Evolutionary conservation across 2,329 filamentous ascomycete species (phyloP), one percentile per base, ranked within the genome.

Genomic region (Stachybotrys elegans): DNA sequence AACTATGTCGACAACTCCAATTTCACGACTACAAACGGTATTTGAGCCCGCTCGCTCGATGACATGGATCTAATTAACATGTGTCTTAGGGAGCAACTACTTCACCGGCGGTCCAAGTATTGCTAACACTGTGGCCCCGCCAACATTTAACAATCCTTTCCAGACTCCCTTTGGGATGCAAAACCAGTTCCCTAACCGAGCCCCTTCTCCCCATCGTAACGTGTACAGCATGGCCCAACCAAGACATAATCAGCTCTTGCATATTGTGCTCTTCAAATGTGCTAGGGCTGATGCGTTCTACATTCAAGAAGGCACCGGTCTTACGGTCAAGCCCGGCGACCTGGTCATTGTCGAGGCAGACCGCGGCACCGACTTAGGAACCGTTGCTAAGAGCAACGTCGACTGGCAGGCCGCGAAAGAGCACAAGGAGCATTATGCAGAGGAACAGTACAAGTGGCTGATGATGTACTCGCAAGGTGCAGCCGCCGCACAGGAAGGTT

Each of bases 301-400:
- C 65, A 89, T 96, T 25, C 91, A 95, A 63, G 91, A 96, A 62
- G 91, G 92, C 48, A 97, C 91, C 6, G 93, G 93, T 4, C 75
- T 98, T 23, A 86, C 87, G 17, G 86, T 97, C 43, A 93, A 91
- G 57, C 83, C 85, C 16, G 93, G 93, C 23, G 93, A 98, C 60
- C 75, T 97, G 42, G 94, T 98, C 48, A 97, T 98, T 53, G 91
- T 96, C 16, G 93, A 98, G 67, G 93, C 93, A 20, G 94, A 98
- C 63, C 88, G 93, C 50, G 93, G 93, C 37, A 95, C 90, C 19
- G 94, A 98, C 60, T 78, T 98, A 27, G 94, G 93, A 36, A 95
- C 92, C 21, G 92, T 98, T 22, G 86, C 88, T 42, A 83, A 87
- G 53, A 87, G 90, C 50, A 91, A 94, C 55, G 83, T 97, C 31